Evolutionary conservation across 495 filamentous ascomycete species (phyloP).

Genomic region (Xylaria acuta): DNA sequence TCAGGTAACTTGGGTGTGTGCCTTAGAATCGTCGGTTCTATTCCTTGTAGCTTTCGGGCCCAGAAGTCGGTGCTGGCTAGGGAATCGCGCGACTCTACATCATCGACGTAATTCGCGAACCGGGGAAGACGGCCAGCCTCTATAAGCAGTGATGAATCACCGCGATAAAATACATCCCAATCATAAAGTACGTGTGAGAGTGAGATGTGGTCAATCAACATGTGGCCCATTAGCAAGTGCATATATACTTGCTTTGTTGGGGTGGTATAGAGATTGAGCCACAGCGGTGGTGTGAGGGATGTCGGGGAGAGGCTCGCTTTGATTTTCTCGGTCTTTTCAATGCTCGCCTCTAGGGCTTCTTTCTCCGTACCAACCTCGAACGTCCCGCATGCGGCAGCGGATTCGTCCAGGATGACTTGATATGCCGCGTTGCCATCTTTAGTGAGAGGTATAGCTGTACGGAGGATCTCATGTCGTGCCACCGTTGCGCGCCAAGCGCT

Average conservation of each 20-base stretch:
- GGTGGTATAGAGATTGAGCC: constrained; percentile 8
- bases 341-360: neutral
- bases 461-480: constrained; percentile 4
- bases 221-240: constrained; percentile 16
- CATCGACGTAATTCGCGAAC: neutral
- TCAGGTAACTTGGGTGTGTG: too few species aligned
- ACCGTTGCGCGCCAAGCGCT: constrained; percentile 10
- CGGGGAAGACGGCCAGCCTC: neutral
- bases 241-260: constrained; percentile 9
- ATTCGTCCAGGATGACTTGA: constrained; percentile 5
- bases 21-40: constrained; percentile 6
- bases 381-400: neutral
- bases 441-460: constrained; percentile 11
- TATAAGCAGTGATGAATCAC: neutral
- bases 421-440: constrained; percentile 1
- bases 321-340: neutral
- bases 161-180: constrained; percentile 10
- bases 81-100: constrained; percentile 10
- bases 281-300: constrained; percentile 1
- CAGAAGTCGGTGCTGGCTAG: neutral
- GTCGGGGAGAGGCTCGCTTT: constrained; percentile 10
- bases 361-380: constrained; percentile 1
- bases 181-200: constrained; percentile 16
- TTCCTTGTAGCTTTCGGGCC: neutral
- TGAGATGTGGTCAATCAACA: constrained; percentile 16